Conservation (phyloP, 495 filamentous ascomycete species). For the Penicillium paradoxum region DNA sequence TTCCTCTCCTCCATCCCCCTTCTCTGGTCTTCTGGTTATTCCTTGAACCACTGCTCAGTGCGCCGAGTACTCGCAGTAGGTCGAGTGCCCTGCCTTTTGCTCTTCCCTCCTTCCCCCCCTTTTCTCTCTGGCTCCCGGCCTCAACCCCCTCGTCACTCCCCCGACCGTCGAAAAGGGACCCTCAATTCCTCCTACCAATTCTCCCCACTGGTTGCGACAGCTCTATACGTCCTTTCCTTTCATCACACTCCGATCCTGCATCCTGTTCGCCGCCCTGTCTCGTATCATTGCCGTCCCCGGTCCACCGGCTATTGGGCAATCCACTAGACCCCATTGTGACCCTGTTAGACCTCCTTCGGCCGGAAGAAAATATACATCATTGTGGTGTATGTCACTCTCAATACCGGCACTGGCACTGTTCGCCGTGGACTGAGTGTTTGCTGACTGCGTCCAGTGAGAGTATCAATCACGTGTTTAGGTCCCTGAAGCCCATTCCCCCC, state of each 20-base stretch:
- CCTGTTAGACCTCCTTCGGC: conserved; percentile 8
- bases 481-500: conserved; percentile 22
- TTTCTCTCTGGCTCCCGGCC: conserved; percentile 2
- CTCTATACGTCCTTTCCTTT: not conserved
- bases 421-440: conserved; percentile 1
- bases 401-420: not conserved
- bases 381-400: conserved; percentile 18
- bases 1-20: conserved; percentile 13
- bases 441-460: conserved; percentile 20
- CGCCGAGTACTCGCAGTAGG: conserved; percentile 18
- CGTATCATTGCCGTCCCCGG: not conserved
- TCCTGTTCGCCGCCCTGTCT: not conserved
- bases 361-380: conserved; percentile 6
- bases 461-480: conserved; percentile 28
- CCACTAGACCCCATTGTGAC: conserved; percentile 13
- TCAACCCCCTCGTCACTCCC: not conserved
- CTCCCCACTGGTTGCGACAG: not conserved
- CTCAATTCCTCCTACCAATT: conserved; percentile 14
- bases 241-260: not conserved
- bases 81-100: conserved; percentile 13
- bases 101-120: conserved; percentile 7
- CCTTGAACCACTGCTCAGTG: conserved; percentile 13
- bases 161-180: conserved; percentile 13
- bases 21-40: conserved; percentile 4
- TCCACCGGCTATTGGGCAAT: conserved; percentile 8